Evolutionary conservation across 352 stramenopile species (phyloP).

Genomic region (Pythium brachiatum): DNA sequence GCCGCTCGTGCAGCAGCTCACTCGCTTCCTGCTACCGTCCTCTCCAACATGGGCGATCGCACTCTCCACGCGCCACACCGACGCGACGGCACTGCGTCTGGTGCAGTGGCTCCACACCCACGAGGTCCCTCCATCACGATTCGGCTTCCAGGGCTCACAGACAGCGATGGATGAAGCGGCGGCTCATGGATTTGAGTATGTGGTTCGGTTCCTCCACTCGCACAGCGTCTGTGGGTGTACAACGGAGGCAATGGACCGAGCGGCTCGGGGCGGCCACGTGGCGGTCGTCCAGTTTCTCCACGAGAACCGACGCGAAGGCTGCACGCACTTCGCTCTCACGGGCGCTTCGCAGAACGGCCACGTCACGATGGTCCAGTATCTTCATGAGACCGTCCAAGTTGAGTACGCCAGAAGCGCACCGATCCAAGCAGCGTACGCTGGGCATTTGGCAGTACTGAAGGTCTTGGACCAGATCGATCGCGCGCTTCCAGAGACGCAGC

Average conservation of each 20-base stretch:
- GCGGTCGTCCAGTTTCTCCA: background rate
- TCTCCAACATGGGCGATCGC: background rate
- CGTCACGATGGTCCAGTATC: background rate
- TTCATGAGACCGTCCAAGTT: background rate
- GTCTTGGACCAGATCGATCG: constrained; percentile 3
- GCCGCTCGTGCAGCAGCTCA: background rate
- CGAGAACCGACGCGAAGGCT: constrained; percentile 1
- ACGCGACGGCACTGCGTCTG: constrained; percentile 1
- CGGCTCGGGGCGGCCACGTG: background rate
- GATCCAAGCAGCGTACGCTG: background rate
- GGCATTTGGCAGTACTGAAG: background rate
- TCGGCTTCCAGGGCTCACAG: background rate
- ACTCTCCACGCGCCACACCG: background rate
- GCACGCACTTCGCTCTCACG: background rate
- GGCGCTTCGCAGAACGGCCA: background rate
- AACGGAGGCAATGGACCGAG: background rate
- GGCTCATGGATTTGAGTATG: background rate
- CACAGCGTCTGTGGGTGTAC: background rate
- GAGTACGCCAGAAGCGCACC: background rate
- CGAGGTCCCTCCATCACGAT: background rate
- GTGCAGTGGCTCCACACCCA: background rate
- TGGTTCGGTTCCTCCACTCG: background rate
- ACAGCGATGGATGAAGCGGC: constrained; percentile 9
- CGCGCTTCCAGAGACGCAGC: background rate
- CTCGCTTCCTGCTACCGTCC: background rate